A percentile compares a stretch with the other conserved stretches of the same genome.
These are phyloP conservation scores for Dovyalis caffra DNA, from an alignment of 345 rosid genomes.

Conservation along the genomic window DNA sequence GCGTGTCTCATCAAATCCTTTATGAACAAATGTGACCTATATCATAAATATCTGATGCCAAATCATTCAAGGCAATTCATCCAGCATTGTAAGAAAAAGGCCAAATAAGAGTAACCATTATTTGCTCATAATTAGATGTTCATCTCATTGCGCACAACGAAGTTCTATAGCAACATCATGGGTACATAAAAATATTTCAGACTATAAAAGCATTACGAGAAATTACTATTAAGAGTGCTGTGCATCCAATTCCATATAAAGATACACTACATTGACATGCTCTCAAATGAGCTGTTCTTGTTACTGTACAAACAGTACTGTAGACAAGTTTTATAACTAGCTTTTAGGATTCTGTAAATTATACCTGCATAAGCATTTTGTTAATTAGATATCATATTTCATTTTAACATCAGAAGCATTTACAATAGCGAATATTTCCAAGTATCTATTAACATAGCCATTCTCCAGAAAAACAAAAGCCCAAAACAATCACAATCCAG, in stretches of 20 bases:
- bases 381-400: no score
- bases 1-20: constrained; percentile 97
- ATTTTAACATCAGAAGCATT: no score
- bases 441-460: no score
- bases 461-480: neutral
- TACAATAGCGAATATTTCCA: no score
- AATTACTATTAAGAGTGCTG: neutral
- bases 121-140: neutral
- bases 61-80: constrained; percentile 1
- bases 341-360: no score
- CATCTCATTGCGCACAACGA: neutral
- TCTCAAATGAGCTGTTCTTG: no score
- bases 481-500: neutral
- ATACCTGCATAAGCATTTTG: no score
- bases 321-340: no score
- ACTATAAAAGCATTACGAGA: neutral
- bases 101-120: neutral
- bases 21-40: constrained; percentile 81
- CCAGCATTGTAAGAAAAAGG: neutral
- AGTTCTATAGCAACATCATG: neutral
- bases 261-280: no score
- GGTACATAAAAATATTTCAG: neutral
- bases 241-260: neutral
- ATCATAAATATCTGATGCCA: constrained; percentile 15
- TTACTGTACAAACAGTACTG: no score